Base-by-base conservation (phyloP, 345 rosid genomes). In the Lepidium aucheri region DNA sequence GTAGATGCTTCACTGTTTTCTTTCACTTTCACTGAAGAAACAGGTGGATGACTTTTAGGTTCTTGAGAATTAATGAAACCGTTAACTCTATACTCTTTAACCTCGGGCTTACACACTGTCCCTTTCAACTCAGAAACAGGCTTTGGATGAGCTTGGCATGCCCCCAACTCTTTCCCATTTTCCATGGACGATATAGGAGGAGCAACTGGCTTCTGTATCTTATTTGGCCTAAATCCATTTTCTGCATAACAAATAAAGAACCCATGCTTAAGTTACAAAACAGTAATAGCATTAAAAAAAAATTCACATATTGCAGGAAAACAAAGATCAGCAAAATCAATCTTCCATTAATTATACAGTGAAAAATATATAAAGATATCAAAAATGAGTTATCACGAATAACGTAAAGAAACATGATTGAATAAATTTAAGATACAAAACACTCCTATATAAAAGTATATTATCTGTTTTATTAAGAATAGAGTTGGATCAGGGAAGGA, bases 151-250 rank as follows among this genome's bases (percentile, higher is more conserved):
- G 70, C 62, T 72, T 70, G 81, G 59, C 46, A 33, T 52, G 69
- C 14, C 24, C 77, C 81, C 69, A 59, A 43, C 40, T 50, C 68
- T 70, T 47, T 76, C 71, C 89, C 89, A 70, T 84, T 82, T 60
- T 78, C 77, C 39, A 36, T 22, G 35, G 75, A 74, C 50, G 77
- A 56, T 39, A 68, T 63, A 70, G 52, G 76, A 66, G 67, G 32
- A 28, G 32, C 32, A 28, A 6, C 20, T 20, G 67, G 68, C 76
- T 55, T 72, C 47, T 76, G 79, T 67, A 82, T 52, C 80, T 83
- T 87, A 38, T 40, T 76, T 67, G 84, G 64, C 65, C 33, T 76
- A 38, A 45, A n/a, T 34, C 78, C 87, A 72, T 74, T 72, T 20
- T 47, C 93, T 84, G 86, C 35, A 63, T 56, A 51, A 66, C 53